A percentile compares a stretch with the other conserved stretches of the same genome.
phyloP scores from a whole-genome alignment of 331 rosid species.

The Phaseolus coccineus region DNA sequence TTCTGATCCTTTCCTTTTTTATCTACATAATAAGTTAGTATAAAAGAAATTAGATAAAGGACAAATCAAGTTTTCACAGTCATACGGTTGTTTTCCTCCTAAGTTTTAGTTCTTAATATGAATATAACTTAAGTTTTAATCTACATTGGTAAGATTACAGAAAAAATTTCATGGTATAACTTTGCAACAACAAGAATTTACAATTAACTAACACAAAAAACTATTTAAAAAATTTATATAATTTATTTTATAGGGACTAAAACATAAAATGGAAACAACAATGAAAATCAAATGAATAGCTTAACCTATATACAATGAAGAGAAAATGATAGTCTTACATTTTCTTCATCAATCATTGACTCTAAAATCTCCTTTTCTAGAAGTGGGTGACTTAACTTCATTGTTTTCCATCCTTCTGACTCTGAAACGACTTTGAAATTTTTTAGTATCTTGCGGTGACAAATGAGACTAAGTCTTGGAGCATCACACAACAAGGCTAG shows the following conservation, averaged over 20 bases:
- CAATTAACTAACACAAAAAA: too few relatives aligned
- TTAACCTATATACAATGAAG: background rate
- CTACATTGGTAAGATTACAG: too few relatives aligned
- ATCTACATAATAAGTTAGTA: slow-evolving; percentile 51
- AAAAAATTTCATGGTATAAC: too few relatives aligned
- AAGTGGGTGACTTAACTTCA: slow-evolving; percentile 78
- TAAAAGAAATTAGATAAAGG: slow-evolving; percentile 17
- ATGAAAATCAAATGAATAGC: background rate
- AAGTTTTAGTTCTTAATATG: too few relatives aligned
- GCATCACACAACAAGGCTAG: slow-evolving; percentile 86
- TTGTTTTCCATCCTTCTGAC: slow-evolving; percentile 78
- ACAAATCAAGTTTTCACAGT: background rate
- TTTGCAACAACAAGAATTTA: too few relatives aligned
- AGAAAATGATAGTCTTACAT: slow-evolving; percentile 52
- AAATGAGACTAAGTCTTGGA: slow-evolving; percentile 79
- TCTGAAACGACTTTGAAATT: slow-evolving; percentile 68
- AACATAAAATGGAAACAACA: too few relatives aligned
- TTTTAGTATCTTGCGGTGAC: slow-evolving; percentile 71
- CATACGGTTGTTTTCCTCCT: too few relatives aligned
- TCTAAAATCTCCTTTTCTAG: slow-evolving; percentile 70
- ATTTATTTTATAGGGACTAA: background rate
- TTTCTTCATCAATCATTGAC: slow-evolving; percentile 64
- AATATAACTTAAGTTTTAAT: background rate
- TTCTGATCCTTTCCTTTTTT: slow-evolving; percentile 65
- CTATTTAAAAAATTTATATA: too few relatives aligned